Evolutionary conservation across 2,329 filamentous ascomycete genomes (phyloP), one percentile per base, ranked within the genome.

Genomic region (Trichoderma aggressivum): DNA sequence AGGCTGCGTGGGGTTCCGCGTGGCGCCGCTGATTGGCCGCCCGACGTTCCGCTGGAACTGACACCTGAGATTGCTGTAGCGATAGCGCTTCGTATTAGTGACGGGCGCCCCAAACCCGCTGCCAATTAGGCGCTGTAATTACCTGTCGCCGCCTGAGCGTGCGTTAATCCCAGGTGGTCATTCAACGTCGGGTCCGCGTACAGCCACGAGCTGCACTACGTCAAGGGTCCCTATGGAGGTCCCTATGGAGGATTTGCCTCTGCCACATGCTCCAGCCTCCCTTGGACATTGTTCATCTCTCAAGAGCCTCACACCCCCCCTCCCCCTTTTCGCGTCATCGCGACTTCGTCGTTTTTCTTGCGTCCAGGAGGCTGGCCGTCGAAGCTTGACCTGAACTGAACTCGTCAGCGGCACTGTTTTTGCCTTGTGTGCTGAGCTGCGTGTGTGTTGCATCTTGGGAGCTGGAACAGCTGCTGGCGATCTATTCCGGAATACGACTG

Each of bases 1-100:
- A 60, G 71, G 70, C 74, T 71, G 26, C 73, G 75, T 79, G 75
- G 72, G 72, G 74, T 59, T 55, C 71, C 68, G 58, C 14, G 30
- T 68, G 28, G 61, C 32, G 30, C 36, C 32, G 56, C 68, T 79
- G 75, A 79, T 80, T 79, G 78, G 78, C 36, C 36, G 47, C 47
- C n/a, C 21, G 47, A 24, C n/a, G 11, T 24, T 53, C 47, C 47
- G n/a, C 21, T 11, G 47, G 10, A 50, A 50, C 43, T 50, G 43
- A 50, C n/a, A 50, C 43, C 18, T 21, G 43, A 50, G 43, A 50
- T 50, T 30, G 16, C 28, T 16, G 43, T 47, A 65, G 47, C 26
- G 36, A n/a, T 30, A 56, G 30, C 24, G 30, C 56, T 21, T 21
- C 30, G 56, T 34, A 14, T 34, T 59, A 34, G 56, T 58, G 26